Evolutionary conservation across 805 yeast genomes (phyloP), one percentile per base, ranked within the genome.

Genomic region (Pichia occidentalis): DNA sequence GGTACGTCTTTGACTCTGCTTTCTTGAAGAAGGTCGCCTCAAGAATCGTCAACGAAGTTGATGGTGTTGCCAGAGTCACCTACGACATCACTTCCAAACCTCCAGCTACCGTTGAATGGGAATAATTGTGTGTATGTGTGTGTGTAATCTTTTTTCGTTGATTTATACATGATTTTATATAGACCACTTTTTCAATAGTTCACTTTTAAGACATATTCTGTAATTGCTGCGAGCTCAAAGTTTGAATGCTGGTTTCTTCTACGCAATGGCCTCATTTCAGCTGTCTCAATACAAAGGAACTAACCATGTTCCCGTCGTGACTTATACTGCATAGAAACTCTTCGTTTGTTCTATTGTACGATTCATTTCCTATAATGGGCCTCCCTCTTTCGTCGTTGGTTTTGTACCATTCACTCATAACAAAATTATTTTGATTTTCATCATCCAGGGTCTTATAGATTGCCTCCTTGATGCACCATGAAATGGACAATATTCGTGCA

Each of bases 81-180:
- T 92, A 92, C 65, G 99, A 92, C 64, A 88, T 92, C 63, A 92
- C 98, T 44, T 87, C 97, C 44, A 92, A 92, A 70, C 99, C 99
- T 41, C 99, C 99, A 46, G 98, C 99, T 44, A 92, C 99, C 44
- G 98, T 92, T 52, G 99, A 92, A 65, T 92, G 97, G 98, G 98
- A 92, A 70, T 90, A 80, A 56, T 42, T 18, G n/a, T 10, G 19
- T 12, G 12, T 22, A 21, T 24, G n/a, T n/a, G n/a, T n/a, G n/a
- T n/a, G n/a, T n/a, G n/a, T n/a, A n/a, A n/a, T n/a, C n/a, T n/a
- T n/a, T n/a, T n/a, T n/a, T n/a, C n/a, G n/a, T n/a, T n/a, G n/a
- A n/a, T n/a, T n/a, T n/a, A n/a, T n/a, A n/a, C n/a, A n/a, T n/a
- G n/a, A 32, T 23, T 21, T 34, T 18, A 29, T 39, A 22, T 8